Conservation (phyloP, 306 rosid species). For the Cyamopsis tetragonoloba region DNA sequence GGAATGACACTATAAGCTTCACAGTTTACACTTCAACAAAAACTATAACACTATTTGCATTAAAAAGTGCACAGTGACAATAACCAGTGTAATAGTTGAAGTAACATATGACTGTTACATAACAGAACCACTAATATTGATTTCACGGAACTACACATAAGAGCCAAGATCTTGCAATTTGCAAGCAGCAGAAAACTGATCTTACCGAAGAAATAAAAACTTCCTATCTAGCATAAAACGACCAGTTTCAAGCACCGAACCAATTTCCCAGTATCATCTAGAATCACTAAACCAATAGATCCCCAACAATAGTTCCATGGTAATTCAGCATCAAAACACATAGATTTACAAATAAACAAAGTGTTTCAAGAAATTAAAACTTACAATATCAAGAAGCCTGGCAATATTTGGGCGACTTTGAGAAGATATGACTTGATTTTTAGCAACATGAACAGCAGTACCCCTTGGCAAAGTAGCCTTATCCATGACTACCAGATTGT, state of each 20-base stretch:
- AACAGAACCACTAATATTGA: not conserved
- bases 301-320: conserved; percentile 4
- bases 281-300: not conserved
- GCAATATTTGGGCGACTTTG: conserved; percentile 36
- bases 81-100: not conserved
- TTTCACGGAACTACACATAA: conserved; percentile 7
- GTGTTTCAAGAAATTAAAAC: conserved; percentile 27
- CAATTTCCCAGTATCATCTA: not conserved
- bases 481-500: conserved; percentile 37
- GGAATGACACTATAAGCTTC: not conserved
- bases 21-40: not conserved
- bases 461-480: conserved; percentile 35
- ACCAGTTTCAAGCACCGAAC: not conserved
- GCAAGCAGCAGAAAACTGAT: not conserved
- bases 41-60: not conserved
- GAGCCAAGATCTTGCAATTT: conserved; percentile 9
- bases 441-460: conserved; percentile 30
- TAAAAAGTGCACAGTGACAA: not conserved
- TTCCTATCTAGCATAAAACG: not conserved
- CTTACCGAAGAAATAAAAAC: not conserved
- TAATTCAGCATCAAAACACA: conserved; percentile 23
- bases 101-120: not conserved
- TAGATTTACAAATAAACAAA: not conserved
- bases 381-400: conserved; percentile 57
- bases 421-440: conserved; percentile 45